Evolutionary conservation across 768 basidiomycete genomes (phyloP).

Genomic region (Gymnopilus dilepis): DNA sequence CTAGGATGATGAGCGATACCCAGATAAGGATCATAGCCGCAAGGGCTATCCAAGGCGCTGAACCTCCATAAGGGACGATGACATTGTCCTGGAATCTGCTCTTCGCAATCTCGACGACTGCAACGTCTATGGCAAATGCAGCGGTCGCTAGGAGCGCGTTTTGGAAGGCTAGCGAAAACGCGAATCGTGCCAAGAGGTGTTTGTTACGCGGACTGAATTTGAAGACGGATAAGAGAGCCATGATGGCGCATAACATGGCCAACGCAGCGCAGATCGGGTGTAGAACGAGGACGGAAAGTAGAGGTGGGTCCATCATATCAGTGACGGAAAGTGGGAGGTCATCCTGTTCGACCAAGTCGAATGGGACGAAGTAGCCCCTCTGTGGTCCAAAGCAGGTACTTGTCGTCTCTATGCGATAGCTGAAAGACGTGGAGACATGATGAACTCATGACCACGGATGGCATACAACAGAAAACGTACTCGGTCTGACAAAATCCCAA

Average conservation of each 20-base stretch:
- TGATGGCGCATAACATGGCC: not conserved
- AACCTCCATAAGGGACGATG: not conserved
- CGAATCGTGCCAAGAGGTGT: not conserved
- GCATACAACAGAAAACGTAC: not conserved
- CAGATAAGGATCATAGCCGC: constrained; percentile 1
- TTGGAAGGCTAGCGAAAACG: not conserved
- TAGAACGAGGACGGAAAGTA: not conserved
- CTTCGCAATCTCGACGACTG: not conserved
- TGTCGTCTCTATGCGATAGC: not conserved
- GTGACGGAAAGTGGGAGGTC: not conserved
- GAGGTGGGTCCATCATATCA: not conserved
- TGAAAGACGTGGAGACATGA: not conserved
- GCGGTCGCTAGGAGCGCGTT: not conserved
- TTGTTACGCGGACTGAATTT: not conserved
- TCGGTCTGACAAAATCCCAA: constrained; percentile 7
- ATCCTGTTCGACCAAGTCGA: not conserved
- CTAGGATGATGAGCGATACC: not conserved
- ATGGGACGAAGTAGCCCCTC: not conserved
- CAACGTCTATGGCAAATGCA: not conserved
- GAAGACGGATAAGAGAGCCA: not conserved
- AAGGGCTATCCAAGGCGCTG: not conserved
- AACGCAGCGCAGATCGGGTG: not conserved
- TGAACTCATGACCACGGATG: too few species aligned
- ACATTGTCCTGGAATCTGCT: not conserved
- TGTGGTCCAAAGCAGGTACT: not conserved